Evolutionary conservation across 2,329 filamentous ascomycete genomes (phyloP).

Genomic region (Zymoseptoria brevis): DNA sequence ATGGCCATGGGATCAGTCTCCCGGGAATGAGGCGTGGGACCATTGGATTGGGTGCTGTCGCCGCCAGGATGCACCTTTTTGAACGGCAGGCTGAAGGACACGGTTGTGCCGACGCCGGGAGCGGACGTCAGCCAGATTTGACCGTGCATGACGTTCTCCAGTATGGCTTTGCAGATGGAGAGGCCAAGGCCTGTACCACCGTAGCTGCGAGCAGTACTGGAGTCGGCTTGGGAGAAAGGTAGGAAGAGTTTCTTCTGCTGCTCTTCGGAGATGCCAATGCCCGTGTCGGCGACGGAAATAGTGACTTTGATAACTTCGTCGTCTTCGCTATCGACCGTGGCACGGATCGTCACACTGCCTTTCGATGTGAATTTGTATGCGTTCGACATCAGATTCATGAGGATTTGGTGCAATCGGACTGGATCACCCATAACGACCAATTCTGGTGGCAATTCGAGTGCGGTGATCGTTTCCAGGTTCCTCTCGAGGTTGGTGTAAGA

Average conservation of each 20-base stretch:
- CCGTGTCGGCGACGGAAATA: constrained; percentile 82
- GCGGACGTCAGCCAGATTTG: constrained; percentile 73
- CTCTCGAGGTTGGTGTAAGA: constrained; percentile 56
- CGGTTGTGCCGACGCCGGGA: constrained; percentile 60
- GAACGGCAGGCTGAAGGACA: constrained; percentile 78
- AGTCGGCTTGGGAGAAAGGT: constrained; percentile 88
- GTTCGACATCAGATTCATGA: constrained; percentile 81
- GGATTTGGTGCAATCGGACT: constrained; percentile 44
- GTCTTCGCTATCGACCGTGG: constrained; percentile 63
- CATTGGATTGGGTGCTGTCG: constrained; percentile 4
- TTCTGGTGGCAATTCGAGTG: constrained; percentile 47
- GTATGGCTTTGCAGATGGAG: constrained; percentile 89
- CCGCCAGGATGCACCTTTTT: constrained; percentile 55
- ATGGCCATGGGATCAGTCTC: constrained; percentile 50
- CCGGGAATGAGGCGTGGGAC: constrained; percentile 13
- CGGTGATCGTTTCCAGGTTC: constrained; percentile 51
- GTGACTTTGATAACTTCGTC: constrained; percentile 64
- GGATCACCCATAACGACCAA: constrained; percentile 46
- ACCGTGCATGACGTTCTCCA: constrained; percentile 86
- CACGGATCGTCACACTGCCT: constrained; percentile 76
- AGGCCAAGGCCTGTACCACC: constrained; percentile 85
- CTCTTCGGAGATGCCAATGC: constrained; percentile 80
- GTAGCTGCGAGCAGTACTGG: constrained; percentile 81
- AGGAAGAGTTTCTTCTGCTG: constrained; percentile 80
- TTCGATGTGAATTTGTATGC: constrained; percentile 89